A percentile compares a stretch with the other conserved stretches of the same genome.
Evolutionary conservation across 495 filamentous ascomycete species (phyloP).

Genomic region (Parachaetomium inaequale): DNA sequence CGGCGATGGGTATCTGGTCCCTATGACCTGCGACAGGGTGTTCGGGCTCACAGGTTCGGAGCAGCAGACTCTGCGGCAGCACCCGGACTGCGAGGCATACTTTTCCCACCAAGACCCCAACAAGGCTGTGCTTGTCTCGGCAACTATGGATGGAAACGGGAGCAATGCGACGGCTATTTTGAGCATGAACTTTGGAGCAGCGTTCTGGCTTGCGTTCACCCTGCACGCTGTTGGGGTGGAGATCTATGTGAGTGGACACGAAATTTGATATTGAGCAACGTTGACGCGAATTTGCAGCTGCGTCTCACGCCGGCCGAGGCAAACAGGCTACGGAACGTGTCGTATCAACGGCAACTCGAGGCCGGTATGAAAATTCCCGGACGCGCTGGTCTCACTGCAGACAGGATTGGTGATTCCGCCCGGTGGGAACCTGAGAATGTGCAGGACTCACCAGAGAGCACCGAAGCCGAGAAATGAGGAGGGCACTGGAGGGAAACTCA

Average conservation of each 20-base stretch:
- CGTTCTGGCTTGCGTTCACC: conserved; percentile 44
- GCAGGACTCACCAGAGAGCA: background rate
- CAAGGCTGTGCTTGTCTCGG: conserved; percentile 30
- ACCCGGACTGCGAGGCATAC: conserved; percentile 40
- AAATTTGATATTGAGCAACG: background rate
- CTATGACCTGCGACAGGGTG: conserved; percentile 43
- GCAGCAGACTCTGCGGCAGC: conserved; percentile 20
- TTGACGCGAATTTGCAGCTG: conserved; percentile 28
- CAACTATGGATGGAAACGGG: conserved; percentile 20
- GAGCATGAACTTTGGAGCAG: conserved; percentile 41
- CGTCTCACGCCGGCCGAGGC: conserved; percentile 48
- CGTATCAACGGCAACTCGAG: conserved; percentile 51
- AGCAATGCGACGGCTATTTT: conserved; percentile 36
- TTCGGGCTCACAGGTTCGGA: conserved; percentile 22
- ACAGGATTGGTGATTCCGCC: conserved; percentile 45
- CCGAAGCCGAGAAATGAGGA: background rate
- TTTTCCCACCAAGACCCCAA: conserved; percentile 21
- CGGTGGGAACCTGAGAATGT: conserved; percentile 22
- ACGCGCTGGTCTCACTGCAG: conserved; percentile 43
- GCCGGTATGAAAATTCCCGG: conserved; percentile 48
- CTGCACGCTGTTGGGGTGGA: conserved; percentile 51
- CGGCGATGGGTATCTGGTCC: conserved; percentile 29
- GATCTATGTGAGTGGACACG: conserved; percentile 41
- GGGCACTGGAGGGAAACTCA: no score
- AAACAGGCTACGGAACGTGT: conserved; percentile 45